Conservation (phyloP, 2,329 filamentous ascomycete species). For the Botryotinia calthae region DNA sequence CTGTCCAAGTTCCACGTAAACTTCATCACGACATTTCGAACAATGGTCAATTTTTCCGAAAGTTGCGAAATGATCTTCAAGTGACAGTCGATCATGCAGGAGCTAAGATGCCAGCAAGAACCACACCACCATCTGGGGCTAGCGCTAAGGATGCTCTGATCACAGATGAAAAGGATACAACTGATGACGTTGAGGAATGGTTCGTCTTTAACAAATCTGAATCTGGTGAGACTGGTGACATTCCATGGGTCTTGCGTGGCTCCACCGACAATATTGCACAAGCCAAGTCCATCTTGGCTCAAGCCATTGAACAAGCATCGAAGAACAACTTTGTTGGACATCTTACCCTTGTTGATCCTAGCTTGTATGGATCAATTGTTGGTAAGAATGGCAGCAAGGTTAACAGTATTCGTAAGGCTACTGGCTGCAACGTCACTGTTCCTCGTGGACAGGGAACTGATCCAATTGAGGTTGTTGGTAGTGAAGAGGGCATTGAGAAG, state of each 20-base stretch:
- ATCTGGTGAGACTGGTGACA: constrained; percentile 58
- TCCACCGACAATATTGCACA: constrained; percentile 74
- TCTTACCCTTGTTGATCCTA: constrained; percentile 66
- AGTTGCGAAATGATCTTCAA: constrained; percentile 77
- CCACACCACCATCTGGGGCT: constrained; percentile 55
- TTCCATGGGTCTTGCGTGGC: constrained; percentile 88
- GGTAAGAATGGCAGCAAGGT: constrained; percentile 87
- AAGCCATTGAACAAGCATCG: constrained; percentile 68
- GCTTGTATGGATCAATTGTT: constrained; percentile 86
- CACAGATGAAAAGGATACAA: constrained; percentile 72
- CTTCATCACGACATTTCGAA: constrained; percentile 84
- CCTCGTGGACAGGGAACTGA: constrained; percentile 76
- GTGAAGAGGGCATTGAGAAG: constrained; percentile 75
- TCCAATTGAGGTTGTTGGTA: constrained; percentile 86
- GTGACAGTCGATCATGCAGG: constrained; percentile 92
- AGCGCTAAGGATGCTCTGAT: constrained; percentile 78
- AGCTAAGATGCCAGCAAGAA: constrained; percentile 70
- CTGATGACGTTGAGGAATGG: constrained; percentile 75
- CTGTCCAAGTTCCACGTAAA: constrained; percentile 75
- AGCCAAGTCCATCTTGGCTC: constrained; percentile 71
- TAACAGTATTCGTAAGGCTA: constrained; percentile 88
- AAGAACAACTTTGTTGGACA: constrained; percentile 77
- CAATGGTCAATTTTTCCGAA: constrained; percentile 91
- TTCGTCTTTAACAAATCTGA: constrained; percentile 66
- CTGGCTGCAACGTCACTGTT: constrained; percentile 90